Percentiles rank a stretch among this genome's conserved stretches.
phyloP scores from a whole-genome alignment of 345 rosid genomes.

The Bruguiera parviflora region DNA sequence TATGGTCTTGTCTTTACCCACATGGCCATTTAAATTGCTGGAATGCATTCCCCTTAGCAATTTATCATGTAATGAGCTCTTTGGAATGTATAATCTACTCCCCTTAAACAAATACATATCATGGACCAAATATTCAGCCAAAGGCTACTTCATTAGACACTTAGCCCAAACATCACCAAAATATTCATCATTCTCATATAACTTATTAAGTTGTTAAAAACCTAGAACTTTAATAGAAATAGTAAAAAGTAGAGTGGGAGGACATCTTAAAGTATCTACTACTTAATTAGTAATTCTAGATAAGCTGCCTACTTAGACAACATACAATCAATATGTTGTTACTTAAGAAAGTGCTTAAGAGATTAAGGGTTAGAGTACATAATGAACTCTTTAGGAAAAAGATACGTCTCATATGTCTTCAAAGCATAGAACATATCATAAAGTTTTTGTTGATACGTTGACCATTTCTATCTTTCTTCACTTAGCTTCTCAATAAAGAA shows the following conservation, averaged over 20 bases:
- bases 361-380: too few species aligned
- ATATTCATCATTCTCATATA: background rate
- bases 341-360: too few species aligned
- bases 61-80: background rate
- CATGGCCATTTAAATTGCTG: too few species aligned
- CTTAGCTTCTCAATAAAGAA: too few species aligned
- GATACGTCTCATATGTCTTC: too few species aligned
- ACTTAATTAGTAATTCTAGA: background rate
- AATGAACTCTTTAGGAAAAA: too few species aligned
- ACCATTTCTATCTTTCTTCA: too few species aligned
- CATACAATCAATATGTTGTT: too few species aligned
- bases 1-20: too few species aligned
- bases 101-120: background rate
- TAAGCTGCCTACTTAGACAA: too few species aligned
- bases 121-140: background rate
- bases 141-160: background rate
- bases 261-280: background rate
- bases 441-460: too few species aligned
- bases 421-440: too few species aligned
- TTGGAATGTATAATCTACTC: background rate
- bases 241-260: background rate
- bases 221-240: background rate
- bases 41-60: background rate
- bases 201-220: background rate
- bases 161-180: background rate